phyloP scores from a whole-genome alignment of 495 filamentous ascomycete genomes.

The Pyrenula massariospora region DNA sequence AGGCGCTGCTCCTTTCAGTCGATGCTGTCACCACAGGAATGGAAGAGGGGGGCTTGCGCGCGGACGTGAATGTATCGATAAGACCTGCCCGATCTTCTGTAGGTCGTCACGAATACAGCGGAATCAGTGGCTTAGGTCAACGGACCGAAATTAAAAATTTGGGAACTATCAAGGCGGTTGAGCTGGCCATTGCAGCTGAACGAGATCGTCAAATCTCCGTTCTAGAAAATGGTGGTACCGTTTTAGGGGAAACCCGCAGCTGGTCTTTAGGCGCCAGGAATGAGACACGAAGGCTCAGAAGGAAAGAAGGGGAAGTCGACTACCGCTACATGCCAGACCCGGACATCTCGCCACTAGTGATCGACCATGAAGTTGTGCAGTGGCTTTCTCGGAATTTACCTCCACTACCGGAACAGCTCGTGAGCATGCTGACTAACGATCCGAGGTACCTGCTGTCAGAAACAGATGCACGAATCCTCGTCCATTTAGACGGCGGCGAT shows the following conservation, averaged over 20 bases:
- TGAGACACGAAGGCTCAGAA: constrained; percentile 63
- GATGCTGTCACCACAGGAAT: constrained; percentile 80
- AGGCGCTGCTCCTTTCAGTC: constrained; percentile 65
- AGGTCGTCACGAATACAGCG: constrained; percentile 36
- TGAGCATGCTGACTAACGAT: constrained; percentile 41
- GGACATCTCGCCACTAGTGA: constrained; percentile 69
- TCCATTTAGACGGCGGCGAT: constrained; percentile 66
- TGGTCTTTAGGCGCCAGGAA: constrained; percentile 75
- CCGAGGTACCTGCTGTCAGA: constrained; percentile 48
- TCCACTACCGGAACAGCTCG: constrained; percentile 54
- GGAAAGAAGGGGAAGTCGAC: constrained; percentile 94
- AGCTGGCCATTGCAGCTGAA: constrained; percentile 87
- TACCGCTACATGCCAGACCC: constrained; percentile 99
- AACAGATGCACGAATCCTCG: constrained; percentile 82
- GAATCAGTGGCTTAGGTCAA: constrained; percentile 57
- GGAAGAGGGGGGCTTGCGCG: constrained; percentile 83
- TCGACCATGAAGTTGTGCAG: constrained; percentile 57
- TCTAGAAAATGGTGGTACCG: constrained; percentile 62
- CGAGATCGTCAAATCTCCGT: constrained; percentile 75
- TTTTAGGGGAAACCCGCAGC: constrained; percentile 84
- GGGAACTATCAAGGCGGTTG: constrained; percentile 85
- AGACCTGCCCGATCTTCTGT: constrained; percentile 35
- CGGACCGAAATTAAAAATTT: constrained; percentile 97
- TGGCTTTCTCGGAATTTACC: constrained; percentile 51
- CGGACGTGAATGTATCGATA: constrained; percentile 93